Evolutionary conservation across 2,329 filamentous ascomycete genomes (phyloP).

Genomic region (Pseudogymnoascus sp.): DNA sequence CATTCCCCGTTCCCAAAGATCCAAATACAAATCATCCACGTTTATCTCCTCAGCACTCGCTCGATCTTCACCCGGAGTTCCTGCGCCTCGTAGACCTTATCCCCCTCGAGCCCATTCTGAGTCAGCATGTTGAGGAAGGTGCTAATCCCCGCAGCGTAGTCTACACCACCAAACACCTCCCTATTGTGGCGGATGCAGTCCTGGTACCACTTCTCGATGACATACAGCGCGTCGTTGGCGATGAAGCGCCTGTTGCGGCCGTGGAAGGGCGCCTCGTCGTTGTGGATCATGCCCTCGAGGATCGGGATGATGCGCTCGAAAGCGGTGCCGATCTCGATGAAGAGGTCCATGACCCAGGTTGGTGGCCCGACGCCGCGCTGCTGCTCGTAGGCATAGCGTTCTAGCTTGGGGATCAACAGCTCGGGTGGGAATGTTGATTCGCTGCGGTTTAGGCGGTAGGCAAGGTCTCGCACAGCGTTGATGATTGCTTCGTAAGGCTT

Average conservation of each 20-base stretch:
- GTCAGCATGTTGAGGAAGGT: constrained; percentile 39
- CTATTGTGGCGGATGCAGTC: constrained; percentile 46
- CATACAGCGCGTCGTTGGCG: constrained; percentile 53
- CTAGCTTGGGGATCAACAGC: constrained; percentile 52
- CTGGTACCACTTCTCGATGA: constrained; percentile 52
- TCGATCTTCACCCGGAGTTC: constrained; percentile 35
- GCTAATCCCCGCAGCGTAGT: constrained; percentile 41
- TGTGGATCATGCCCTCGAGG: constrained; percentile 59
- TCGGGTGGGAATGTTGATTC: constrained; percentile 59
- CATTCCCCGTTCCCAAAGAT: not conserved
- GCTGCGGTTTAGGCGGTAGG: constrained; percentile 55
- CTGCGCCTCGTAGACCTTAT: constrained; percentile 32
- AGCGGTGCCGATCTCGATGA: constrained; percentile 53
- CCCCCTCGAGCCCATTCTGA: constrained; percentile 33
- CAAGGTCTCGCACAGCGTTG: constrained; percentile 54
- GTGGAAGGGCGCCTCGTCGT: constrained; percentile 56
- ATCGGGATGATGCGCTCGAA: constrained; percentile 54
- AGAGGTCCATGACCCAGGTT: constrained; percentile 46
- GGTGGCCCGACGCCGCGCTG: constrained; percentile 45
- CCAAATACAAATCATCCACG: not conserved
- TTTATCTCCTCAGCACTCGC: constrained; percentile 31
- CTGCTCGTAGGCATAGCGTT: constrained; percentile 52
- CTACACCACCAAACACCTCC: constrained; percentile 50
- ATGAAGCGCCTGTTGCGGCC: constrained; percentile 48
- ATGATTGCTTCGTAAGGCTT: constrained; percentile 65